Base-by-base conservation (phyloP, 2,329 filamentous ascomycete genomes). In the Thielaviopsis ethacetica region DNA sequence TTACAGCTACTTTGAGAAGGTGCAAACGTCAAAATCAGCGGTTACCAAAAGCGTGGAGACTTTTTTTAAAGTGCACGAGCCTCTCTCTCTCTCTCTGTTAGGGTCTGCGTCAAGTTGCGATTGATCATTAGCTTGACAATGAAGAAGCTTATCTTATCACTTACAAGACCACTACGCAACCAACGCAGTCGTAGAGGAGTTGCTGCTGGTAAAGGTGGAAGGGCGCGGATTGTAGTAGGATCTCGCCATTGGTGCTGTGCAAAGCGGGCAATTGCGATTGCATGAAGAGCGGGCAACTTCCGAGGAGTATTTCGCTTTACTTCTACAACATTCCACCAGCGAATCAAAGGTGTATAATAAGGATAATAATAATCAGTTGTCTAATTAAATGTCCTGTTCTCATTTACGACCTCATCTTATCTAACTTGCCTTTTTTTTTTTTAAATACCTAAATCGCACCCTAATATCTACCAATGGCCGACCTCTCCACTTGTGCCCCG, bases 401-500 rank as follows among this genome's bases (percentile, higher is more conserved):
- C 17, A 44, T 15, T 44, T n/a, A n/a, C 10, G 2, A 12, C 13
- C 2, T 44, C 38, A 5, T 26, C 49, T 21, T 24, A 52, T 52
- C 21, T 52, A 6, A 7, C 10, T 22, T 26, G 24, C 13, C 17
- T 24, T 24, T 10, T n/a, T n/a, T 7, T 44, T n/a, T n/a, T n/a
- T 44, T n/a, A 2, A 15, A 44, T 12, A 19, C 19, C n/a, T 15
- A 30, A n/a, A 24, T 17, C 17, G 30, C 6, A 53, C 15, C 24
- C 52, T 7, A 4, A 44, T 17, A 41, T n/a, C 13, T 30, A n/a
- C 49, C 34, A 30, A 81, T 82, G 80, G 76, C 80, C 52, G 76
- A 80, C 66, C 69, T 74, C 7, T 70, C 72, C 5, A 77, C 75
- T 22, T 75, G 76, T 56, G 80, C 76, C 5, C 85, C 86, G 3